Evolutionary conservation across 2,329 filamentous ascomycete species (phyloP).

Genomic region (Fusarium solani-melongenae): DNA sequence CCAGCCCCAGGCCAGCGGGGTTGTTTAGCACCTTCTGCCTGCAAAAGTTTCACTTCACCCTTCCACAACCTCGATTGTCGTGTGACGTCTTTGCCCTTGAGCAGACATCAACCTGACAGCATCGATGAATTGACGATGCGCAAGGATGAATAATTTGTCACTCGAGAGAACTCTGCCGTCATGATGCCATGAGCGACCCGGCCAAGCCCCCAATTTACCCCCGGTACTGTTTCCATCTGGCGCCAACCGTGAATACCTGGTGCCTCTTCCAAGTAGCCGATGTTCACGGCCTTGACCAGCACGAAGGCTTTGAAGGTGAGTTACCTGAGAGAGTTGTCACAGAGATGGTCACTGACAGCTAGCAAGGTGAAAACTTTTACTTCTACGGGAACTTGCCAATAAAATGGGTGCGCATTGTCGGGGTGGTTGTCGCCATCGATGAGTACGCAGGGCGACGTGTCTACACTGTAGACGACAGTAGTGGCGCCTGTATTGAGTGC

Average conservation of each 20-base stretch:
- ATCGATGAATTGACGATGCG: slow-evolving; percentile 5
- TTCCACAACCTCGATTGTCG: neutral
- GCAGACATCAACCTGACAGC: neutral
- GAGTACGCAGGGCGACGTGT: slow-evolving; percentile 59
- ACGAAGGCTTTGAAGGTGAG: slow-evolving; percentile 65
- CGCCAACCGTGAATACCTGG: slow-evolving; percentile 70
- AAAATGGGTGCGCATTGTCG: slow-evolving; percentile 78
- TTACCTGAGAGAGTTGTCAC: neutral
- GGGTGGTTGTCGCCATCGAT: slow-evolving; percentile 73
- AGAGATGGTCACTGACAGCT: slow-evolving; percentile 14
- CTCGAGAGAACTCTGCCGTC: slow-evolving; percentile 20
- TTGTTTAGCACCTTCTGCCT: slow-evolving; percentile 5
- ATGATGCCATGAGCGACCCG: slow-evolving; percentile 63
- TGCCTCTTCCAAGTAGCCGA: slow-evolving; percentile 66
- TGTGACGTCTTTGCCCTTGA: neutral
- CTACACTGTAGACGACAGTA: slow-evolving; percentile 74
- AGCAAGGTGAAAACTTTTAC: slow-evolving; percentile 63
- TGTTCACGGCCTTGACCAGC: slow-evolving; percentile 59
- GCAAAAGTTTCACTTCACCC: slow-evolving; percentile 11
- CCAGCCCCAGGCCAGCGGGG: neutral
- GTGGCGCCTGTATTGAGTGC: slow-evolving; percentile 66
- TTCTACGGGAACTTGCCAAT: slow-evolving; percentile 82
- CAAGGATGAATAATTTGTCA: slow-evolving; percentile 10
- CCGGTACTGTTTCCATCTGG: slow-evolving; percentile 71
- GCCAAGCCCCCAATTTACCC: slow-evolving; percentile 61